These are phyloP conservation scores for Phoma sp. DNA, from an alignment of 2,329 filamentous ascomycete species.

Conservation along the genomic window DNA sequence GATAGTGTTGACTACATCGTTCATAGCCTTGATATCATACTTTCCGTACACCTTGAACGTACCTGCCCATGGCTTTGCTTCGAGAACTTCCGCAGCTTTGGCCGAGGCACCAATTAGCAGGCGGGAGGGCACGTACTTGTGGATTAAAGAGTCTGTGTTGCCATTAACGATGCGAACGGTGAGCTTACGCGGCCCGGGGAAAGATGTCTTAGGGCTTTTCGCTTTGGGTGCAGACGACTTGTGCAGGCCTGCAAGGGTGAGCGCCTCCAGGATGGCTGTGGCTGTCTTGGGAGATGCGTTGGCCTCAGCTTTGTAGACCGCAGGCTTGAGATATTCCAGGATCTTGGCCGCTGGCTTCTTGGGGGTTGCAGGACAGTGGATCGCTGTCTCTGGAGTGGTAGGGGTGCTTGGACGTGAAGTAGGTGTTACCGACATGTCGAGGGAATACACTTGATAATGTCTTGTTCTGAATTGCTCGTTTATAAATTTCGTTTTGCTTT, in stretches of 20 bases:
- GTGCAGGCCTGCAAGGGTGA: background rate
- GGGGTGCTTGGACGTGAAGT: background rate
- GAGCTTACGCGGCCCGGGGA: background rate
- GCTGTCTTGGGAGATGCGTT: no score
- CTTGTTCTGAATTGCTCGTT: background rate
- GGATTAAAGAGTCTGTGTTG: background rate
- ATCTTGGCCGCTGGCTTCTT: background rate
- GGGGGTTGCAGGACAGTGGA: background rate
- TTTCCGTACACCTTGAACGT: constrained; percentile 1
- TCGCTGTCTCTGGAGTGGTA: background rate
- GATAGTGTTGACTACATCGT: background rate
- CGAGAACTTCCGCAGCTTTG: background rate
- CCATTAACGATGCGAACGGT: constrained; percentile 2
- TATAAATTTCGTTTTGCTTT: no score
- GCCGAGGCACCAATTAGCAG: background rate
- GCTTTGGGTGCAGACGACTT: background rate
- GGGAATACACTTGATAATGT: background rate
- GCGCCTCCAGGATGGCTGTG: background rate
- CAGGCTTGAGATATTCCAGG: background rate
- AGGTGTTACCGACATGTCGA: background rate
- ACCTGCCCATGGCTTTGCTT: background rate
- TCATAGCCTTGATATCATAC: background rate
- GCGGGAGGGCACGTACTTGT: background rate
- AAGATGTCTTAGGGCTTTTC: background rate
- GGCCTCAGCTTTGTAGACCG: background rate